These are phyloP conservation scores for Podila minutissima DNA, from an alignment of 192 early-diverging fungal genomes.

Conservation along the genomic window DNA sequence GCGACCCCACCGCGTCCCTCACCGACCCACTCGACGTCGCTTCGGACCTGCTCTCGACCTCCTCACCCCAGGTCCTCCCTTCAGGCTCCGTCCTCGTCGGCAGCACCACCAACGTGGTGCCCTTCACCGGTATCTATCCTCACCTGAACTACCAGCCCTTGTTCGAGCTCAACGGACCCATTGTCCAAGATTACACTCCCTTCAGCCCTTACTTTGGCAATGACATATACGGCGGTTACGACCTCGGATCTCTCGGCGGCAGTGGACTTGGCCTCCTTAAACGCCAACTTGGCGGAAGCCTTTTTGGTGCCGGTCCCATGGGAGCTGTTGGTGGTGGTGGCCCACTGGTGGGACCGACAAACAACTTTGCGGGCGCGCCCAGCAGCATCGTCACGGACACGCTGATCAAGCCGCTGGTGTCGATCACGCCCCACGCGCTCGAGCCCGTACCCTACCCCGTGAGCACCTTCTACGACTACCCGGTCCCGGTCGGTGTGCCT, in stretches of 20 bases:
- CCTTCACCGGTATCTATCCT: constrained; percentile 27
- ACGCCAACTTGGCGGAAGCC: constrained; percentile 4
- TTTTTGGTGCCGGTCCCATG: neutral
- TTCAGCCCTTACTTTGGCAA: neutral
- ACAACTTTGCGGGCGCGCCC: constrained; percentile 3
- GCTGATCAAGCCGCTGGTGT: constrained; percentile 29
- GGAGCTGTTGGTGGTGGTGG: neutral
- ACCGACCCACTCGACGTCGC: neutral
- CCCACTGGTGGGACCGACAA: neutral
- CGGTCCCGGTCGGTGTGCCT: constrained; percentile 38
- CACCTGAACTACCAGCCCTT: constrained; percentile 18
- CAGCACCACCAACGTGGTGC: constrained; percentile 15
- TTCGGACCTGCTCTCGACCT: neutral
- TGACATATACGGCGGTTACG: neutral
- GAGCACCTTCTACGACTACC: constrained; percentile 15
- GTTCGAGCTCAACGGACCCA: constrained; percentile 19
- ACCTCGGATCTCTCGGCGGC: neutral
- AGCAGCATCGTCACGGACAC: constrained; percentile 17
- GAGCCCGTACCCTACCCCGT: constrained; percentile 36
- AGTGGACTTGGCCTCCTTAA: neutral
- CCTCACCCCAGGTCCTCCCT: constrained; percentile 5
- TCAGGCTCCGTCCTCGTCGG: constrained; percentile 4
- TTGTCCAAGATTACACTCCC: constrained; percentile 10
- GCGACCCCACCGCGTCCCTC: neutral
- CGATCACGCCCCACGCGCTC: constrained; percentile 30